phyloP scores from a whole-genome alignment of 2,329 filamentous ascomycete genomes.

The Rhynchosporium graminicola region DNA sequence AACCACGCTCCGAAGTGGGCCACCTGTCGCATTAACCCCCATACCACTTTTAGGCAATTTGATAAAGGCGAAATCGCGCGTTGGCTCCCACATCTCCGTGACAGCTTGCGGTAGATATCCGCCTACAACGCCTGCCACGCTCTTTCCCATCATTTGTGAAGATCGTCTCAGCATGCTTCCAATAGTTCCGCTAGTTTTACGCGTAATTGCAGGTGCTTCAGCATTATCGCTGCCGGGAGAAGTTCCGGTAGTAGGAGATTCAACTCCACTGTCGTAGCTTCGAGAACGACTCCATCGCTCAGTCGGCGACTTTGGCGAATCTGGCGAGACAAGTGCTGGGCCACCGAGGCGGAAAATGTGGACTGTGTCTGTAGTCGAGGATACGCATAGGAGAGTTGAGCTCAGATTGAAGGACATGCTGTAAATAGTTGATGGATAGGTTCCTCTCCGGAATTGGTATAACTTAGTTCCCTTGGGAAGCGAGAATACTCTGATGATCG shows the following conservation, averaged over 20 bases:
- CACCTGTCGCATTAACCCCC: slow-evolving; percentile 40
- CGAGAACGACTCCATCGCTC: slow-evolving; percentile 41
- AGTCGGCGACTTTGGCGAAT: slow-evolving; percentile 40
- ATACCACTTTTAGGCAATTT: slow-evolving; percentile 72
- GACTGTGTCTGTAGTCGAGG: slow-evolving; percentile 92
- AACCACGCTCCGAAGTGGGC: slow-evolving; percentile 83
- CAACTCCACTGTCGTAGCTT: slow-evolving; percentile 57
- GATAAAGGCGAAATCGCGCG: slow-evolving; percentile 94
- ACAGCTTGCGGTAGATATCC: slow-evolving; percentile 92
- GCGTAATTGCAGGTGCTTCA: slow-evolving; percentile 40
- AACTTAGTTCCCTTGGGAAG: slow-evolving; percentile 89
- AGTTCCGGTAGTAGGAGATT: slow-evolving; percentile 46
- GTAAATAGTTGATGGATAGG: slow-evolving; percentile 93
- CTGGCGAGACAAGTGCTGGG: slow-evolving; percentile 43
- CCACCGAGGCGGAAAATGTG: slow-evolving; percentile 85
- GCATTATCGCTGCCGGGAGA: slow-evolving; percentile 37
- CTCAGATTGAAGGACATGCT: slow-evolving; percentile 99
- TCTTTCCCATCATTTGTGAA: slow-evolving; percentile 88
- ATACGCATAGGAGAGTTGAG: slow-evolving; percentile 90
- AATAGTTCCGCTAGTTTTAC: slow-evolving; percentile 71
- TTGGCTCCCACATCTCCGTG: slow-evolving; percentile 96
- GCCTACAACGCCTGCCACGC: slow-evolving; percentile 84
- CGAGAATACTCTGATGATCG: slow-evolving; percentile 94
- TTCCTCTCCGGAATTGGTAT: slow-evolving; percentile 93
- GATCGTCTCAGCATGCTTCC: slow-evolving; percentile 91